Evolutionary conservation across 208 protist genomes (phyloP), one percentile per base, ranked within the genome.

Genomic region (Lotmaria passim): DNA sequence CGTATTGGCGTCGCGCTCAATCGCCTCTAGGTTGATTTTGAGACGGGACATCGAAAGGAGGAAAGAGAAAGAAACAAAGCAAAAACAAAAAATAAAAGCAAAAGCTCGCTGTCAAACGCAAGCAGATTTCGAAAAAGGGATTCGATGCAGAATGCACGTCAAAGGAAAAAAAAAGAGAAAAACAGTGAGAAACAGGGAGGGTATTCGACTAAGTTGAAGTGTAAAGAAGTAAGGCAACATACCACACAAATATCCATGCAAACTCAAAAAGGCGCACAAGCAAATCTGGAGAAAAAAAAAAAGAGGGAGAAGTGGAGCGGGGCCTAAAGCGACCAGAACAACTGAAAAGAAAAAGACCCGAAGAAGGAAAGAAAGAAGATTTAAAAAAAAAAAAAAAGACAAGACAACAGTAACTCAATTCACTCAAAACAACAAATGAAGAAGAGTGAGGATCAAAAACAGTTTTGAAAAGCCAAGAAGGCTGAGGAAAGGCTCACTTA

Each of bases 11-110:
- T 86, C 82, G n/a, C 60, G 83, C 39, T 80, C 75, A 21, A 94
- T 78, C 19, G 75, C 87, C 4, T 93, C 87, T 31, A 96, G 52
- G 64, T 94, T 91, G 30, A 96, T 91, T 67, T 91, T 93, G 7
- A 96, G 77, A 7, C 47, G 34, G 1, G 72, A 68, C 52, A 81
- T 71, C 3, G 23, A n/a, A 64, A 2, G 21, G 23, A 12, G 8
- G 15, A 46, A 55, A 30, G 65, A 33, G 36, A n/a, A 10, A 57
- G 28, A 30, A 67, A 50, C n/a, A 52, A 43, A n/a, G 60, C 7
- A 52, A 21, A 6, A 36, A 66, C 36, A 73, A 62, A 39, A 28
- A 62, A 34, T 67, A 17, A 55, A 65, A 34, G 50, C 52, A 36
- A 58, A 7, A 63, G n/a, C n/a, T n/a, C n/a, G n/a, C n/a, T n/a